phyloP scores from a whole-genome alignment of 2,329 filamentous ascomycete species.

The Bipolaris victoriae region DNA sequence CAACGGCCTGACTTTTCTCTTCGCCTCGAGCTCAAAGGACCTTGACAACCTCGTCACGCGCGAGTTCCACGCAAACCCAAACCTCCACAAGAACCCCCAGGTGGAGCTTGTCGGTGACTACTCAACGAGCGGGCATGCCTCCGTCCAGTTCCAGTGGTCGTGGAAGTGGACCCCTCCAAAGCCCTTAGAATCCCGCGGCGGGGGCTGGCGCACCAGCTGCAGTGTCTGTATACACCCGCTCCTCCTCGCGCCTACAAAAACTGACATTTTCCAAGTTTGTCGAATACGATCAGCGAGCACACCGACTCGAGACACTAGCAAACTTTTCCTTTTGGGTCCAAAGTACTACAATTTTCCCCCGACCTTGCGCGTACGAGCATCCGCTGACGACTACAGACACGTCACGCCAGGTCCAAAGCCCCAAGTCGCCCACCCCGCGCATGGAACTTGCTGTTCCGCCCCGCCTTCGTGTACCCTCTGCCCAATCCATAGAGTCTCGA shows the following conservation, averaged over 20 bases:
- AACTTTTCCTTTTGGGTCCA: slow-evolving; percentile 96
- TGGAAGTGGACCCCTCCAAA: slow-evolving; percentile 98
- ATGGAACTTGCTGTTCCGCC: slow-evolving; percentile 75
- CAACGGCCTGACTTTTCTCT: slow-evolving; percentile 89
- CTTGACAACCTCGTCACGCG: slow-evolving; percentile 92
- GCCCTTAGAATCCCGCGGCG: slow-evolving; percentile 76
- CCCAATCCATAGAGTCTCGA: slow-evolving; percentile 84
- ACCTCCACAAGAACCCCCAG: slow-evolving; percentile 95
- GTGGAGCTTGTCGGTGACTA: slow-evolving; percentile 95
- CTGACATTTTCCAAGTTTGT: slow-evolving; percentile 70
- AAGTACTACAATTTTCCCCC: slow-evolving; percentile 58
- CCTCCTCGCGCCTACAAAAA: background rate
- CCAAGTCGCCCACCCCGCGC: slow-evolving; percentile 65
- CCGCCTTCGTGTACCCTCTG: slow-evolving; percentile 81
- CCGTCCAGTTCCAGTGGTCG: slow-evolving; percentile 89
- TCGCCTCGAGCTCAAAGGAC: slow-evolving; percentile 82
- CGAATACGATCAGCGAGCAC: slow-evolving; percentile 93
- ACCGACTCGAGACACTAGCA: slow-evolving; percentile 84
- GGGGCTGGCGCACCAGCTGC: slow-evolving; percentile 95
- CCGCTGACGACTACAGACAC: slow-evolving; percentile 43
- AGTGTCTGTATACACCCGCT: slow-evolving; percentile 65
- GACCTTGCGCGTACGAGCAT: background rate
- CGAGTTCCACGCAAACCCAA: slow-evolving; percentile 96
- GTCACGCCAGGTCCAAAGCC: slow-evolving; percentile 47
- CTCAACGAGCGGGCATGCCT: slow-evolving; percentile 78